Conservation (phyloP, 441 rosid genomes). For the Arabidopsis lyrata region DNA sequence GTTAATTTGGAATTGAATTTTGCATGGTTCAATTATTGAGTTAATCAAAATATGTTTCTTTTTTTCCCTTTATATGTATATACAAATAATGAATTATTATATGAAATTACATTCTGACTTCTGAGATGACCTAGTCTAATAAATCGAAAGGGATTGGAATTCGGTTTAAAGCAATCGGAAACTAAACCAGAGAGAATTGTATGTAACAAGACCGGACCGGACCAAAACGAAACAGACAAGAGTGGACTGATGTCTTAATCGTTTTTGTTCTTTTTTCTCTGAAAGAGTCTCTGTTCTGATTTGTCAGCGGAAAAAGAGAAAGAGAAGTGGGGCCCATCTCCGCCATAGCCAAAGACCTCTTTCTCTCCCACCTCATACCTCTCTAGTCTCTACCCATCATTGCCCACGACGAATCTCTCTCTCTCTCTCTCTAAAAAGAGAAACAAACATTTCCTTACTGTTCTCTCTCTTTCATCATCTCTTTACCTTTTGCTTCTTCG, state of each 20-base stretch:
- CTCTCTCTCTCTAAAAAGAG: slow-evolving; percentile 32
- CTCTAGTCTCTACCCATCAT: slow-evolving; percentile 47
- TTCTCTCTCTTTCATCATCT: slow-evolving; percentile 33
- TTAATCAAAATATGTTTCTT: background rate
- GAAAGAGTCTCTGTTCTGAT: slow-evolving; percentile 30
- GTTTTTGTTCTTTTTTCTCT: background rate
- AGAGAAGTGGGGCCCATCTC: slow-evolving; percentile 51
- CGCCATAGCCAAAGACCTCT: slow-evolving; percentile 62
- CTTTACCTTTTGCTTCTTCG: slow-evolving; percentile 29
- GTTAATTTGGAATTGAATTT: slow-evolving; percentile 8
- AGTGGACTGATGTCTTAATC: background rate
- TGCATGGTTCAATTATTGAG: background rate
- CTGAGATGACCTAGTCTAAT: background rate
- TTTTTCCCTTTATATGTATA: background rate
- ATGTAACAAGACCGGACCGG: background rate
- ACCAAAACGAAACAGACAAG: slow-evolving; percentile 21
- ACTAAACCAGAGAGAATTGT: background rate
- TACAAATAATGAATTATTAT: background rate
- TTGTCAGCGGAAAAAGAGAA: slow-evolving; percentile 42
- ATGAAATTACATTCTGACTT: background rate
- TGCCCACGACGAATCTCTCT: slow-evolving; percentile 46
- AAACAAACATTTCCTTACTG: slow-evolving; percentile 19
- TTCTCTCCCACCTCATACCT: slow-evolving; percentile 48
- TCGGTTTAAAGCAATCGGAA: background rate
- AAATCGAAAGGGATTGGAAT: background rate